Percentiles rank a stretch among this genome's conserved stretches.
phyloP scores from a whole-genome alignment of 2,329 filamentous ascomycete genomes.

The Trichophyton schoenleinii region DNA sequence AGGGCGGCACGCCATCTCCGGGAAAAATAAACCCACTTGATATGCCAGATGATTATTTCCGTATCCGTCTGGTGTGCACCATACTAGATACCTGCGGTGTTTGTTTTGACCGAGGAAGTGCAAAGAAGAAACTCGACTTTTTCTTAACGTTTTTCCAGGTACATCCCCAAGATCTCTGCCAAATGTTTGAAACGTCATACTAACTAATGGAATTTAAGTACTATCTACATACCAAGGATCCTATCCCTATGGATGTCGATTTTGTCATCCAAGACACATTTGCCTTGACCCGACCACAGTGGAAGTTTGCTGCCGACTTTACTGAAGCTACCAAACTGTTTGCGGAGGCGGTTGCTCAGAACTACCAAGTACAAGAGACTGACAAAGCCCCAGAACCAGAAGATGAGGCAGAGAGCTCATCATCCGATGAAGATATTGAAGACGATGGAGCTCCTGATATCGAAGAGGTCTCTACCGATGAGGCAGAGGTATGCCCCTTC shows the following conservation, averaged over 20 bases:
- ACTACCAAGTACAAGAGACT: constrained; percentile 66
- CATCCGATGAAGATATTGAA: constrained; percentile 63
- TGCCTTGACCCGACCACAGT: constrained; percentile 72
- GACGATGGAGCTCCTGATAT: constrained; percentile 46
- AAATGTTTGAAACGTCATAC: constrained; percentile 1
- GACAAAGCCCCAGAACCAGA: constrained; percentile 60
- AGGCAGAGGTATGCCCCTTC: constrained; percentile 28
- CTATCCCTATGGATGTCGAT: constrained; percentile 90
- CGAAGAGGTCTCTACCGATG: constrained; percentile 44
- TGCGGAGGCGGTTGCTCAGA: constrained; percentile 74
- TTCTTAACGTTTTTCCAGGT: constrained; percentile 92
- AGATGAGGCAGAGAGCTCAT: constrained; percentile 55
- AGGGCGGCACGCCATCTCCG: constrained; percentile 64
- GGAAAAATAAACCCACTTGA: constrained; percentile 69
- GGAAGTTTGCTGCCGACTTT: constrained; percentile 70
- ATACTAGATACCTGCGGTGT: constrained; percentile 90
- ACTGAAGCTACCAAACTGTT: constrained; percentile 77
- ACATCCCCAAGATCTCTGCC: constrained; percentile 6
- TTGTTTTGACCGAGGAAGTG: constrained; percentile 85
- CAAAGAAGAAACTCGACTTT: constrained; percentile 95
- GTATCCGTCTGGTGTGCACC: constrained; percentile 78
- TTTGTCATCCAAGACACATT: constrained; percentile 93
- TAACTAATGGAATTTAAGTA: constrained; percentile 44
- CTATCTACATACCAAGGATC: constrained; percentile 82
- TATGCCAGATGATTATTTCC: constrained; percentile 87